These are phyloP conservation scores for Moesziomyces antarcticus DNA, from an alignment of 1,284 basidiomycete genomes.

Conservation along the genomic window DNA sequence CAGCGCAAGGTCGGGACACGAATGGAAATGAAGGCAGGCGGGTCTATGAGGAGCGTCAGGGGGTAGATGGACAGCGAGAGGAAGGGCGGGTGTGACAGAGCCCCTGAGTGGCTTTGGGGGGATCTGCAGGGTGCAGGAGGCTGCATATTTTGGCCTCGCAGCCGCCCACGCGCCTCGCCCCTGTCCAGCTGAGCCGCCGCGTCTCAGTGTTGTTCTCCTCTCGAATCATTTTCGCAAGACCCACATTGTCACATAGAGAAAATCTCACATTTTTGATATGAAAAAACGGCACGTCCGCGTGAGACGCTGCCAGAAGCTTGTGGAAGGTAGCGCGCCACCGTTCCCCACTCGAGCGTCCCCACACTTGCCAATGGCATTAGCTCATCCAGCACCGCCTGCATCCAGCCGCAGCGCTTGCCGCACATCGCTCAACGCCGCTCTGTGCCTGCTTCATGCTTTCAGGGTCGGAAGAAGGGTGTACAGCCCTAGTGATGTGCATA, in stretches of 20 bases:
- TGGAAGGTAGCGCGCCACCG: slow-evolving; percentile 10
- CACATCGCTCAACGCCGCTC: not conserved
- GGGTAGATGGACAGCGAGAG: too few species aligned
- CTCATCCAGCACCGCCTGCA: not conserved
- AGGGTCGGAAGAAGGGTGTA: not conserved
- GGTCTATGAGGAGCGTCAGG: too few species aligned
- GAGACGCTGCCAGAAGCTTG: slow-evolving; percentile 28
- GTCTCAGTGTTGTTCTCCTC: not conserved
- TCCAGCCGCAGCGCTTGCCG: not conserved
- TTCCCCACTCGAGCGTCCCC: not conserved
- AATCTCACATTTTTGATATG: slow-evolving; percentile 10
- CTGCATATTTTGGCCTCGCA: slow-evolving; percentile 4
- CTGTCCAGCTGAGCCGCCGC: too few species aligned
- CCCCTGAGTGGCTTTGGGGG: slow-evolving; percentile 23
- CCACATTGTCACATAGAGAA: not conserved
- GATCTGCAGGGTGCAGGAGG: slow-evolving; percentile 26
- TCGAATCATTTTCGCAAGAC: not conserved
- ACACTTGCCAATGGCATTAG: slow-evolving; percentile 2
- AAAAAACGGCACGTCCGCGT: not conserved
- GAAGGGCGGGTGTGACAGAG: not conserved
- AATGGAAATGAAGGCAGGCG: too few species aligned
- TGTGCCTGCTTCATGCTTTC: too few species aligned
- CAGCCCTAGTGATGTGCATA: too few species aligned
- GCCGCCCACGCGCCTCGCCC: not conserved
- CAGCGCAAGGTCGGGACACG: too few species aligned